Conservation (phyloP, 2,329 filamentous ascomycete species). For the Zymoseptoria pseudotritici region DNA sequence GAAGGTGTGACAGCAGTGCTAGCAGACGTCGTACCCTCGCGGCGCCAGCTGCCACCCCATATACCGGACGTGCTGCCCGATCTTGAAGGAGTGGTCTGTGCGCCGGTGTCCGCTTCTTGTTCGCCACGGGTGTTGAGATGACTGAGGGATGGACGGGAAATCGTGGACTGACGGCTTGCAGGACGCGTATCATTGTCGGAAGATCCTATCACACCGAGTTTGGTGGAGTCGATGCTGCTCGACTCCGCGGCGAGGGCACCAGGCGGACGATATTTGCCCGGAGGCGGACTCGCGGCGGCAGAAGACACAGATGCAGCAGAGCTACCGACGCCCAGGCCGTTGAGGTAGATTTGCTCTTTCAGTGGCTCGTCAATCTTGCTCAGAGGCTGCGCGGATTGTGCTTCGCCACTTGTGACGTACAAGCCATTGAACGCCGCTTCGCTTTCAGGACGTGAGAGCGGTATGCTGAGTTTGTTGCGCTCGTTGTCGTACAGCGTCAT, state of each 20-base stretch:
- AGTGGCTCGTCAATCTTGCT: constrained; percentile 49
- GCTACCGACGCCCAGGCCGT: constrained; percentile 27
- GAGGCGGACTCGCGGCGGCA: constrained; percentile 21
- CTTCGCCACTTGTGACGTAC: constrained; percentile 46
- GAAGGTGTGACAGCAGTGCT: constrained; percentile 6
- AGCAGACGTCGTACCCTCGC: constrained; percentile 27
- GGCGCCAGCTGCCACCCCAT: constrained; percentile 42
- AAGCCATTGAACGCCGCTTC: constrained; percentile 73
- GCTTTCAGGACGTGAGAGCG: constrained; percentile 86
- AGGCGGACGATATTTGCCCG: constrained; percentile 25
- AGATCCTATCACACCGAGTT: constrained; percentile 14
- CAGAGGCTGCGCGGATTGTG: neutral
- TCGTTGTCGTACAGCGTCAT: constrained; percentile 83
- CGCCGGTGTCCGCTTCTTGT: constrained; percentile 7
- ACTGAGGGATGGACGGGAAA: constrained; percentile 20
- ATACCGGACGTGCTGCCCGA: constrained; percentile 33
- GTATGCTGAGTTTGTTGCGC: constrained; percentile 77
- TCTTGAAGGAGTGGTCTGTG: constrained; percentile 14
- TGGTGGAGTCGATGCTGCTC: constrained; percentile 12
- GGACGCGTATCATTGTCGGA: constrained; percentile 21
- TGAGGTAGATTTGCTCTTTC: constrained; percentile 23
- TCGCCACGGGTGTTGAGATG: constrained; percentile 19
- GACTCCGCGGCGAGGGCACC: constrained; percentile 21
- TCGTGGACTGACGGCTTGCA: constrained; percentile 16
- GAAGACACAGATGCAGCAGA: constrained; percentile 18